A percentile compares a stretch with the other conserved stretches of the same genome.
phyloP scores from a whole-genome alignment of 257 asterid genomes.

The Solanum okadae region DNA sequence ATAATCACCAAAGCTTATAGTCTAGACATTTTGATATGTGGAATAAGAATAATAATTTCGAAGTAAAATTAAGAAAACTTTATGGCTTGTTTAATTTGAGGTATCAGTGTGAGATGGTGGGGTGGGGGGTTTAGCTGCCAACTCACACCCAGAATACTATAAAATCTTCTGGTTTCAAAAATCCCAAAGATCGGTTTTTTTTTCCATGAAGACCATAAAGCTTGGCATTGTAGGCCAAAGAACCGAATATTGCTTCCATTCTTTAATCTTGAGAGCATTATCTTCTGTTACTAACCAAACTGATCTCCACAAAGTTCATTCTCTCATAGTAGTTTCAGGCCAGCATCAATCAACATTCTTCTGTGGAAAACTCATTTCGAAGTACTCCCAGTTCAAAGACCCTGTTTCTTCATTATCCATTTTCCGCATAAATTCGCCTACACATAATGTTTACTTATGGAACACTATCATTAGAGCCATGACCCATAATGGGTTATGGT shows the following conservation, averaged over 20 bases:
- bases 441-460: slow-evolving; percentile 37
- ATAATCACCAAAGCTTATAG: too few species aligned
- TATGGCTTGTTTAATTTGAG: too few species aligned
- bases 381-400: slow-evolving; percentile 54
- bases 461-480: slow-evolving; percentile 67
- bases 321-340: slow-evolving; percentile 41
- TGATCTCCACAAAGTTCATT: slow-evolving; percentile 44
- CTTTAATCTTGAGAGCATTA: slow-evolving; percentile 43
- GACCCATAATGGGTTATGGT: slow-evolving; percentile 45
- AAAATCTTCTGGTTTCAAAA: not conserved
- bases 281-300: slow-evolving; percentile 23
- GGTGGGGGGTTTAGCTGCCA: not conserved
- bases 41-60: too few species aligned
- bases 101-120: not conserved
- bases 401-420: slow-evolving; percentile 35
- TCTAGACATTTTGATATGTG: too few species aligned
- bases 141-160: not conserved
- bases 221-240: not conserved
- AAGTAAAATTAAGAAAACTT: too few species aligned
- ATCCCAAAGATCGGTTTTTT: not conserved
- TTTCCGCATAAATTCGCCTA: slow-evolving; percentile 23
- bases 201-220: slow-evolving; percentile 16
- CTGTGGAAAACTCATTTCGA: slow-evolving; percentile 56
- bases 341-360: slow-evolving; percentile 33
- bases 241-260: slow-evolving; percentile 3